phyloP scores from a whole-genome alignment of 306 rosid species.

The Herpetospermum pedunculosum region DNA sequence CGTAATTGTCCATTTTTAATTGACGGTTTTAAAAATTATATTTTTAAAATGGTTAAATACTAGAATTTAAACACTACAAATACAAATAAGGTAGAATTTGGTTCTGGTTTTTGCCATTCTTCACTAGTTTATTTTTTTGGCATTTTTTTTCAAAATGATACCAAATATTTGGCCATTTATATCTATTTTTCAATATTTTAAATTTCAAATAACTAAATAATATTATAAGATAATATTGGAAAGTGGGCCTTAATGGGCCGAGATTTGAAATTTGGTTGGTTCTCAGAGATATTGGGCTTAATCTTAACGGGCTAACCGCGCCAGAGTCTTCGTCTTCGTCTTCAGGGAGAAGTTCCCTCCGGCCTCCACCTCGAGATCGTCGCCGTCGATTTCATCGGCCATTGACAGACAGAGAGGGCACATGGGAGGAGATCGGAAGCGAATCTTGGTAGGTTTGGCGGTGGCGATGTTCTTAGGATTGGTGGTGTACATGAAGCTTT shows the following conservation, averaged over 20 bases:
- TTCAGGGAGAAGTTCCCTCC: neutral
- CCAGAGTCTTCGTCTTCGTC: neutral
- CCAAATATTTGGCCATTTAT: no score
- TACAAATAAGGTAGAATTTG: no score
- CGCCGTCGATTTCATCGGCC: neutral
- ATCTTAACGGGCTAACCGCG: neutral
- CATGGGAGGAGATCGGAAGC: slow-evolving; percentile 15
- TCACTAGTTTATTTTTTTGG: no score
- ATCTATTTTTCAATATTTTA: no score
- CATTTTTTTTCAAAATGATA: no score
- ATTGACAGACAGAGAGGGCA: neutral
- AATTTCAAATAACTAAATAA: neutral
- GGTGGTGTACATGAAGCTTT: slow-evolving; percentile 53
- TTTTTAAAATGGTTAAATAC: no score
- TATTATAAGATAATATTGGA: neutral
- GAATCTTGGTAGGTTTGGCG: slow-evolving; percentile 31
- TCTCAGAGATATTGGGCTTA: neutral
- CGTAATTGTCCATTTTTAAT: no score
- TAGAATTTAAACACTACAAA: no score
- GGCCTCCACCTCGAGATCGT: neutral
- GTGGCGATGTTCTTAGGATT: slow-evolving; percentile 53
- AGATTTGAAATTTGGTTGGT: neutral
- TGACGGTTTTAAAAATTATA: no score
- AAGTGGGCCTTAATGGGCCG: neutral
- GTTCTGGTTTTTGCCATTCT: no score